These are phyloP conservation scores for Entophlyctis helioformis DNA, from an alignment of 192 early-diverging fungal species.

Conservation along the genomic window DNA sequence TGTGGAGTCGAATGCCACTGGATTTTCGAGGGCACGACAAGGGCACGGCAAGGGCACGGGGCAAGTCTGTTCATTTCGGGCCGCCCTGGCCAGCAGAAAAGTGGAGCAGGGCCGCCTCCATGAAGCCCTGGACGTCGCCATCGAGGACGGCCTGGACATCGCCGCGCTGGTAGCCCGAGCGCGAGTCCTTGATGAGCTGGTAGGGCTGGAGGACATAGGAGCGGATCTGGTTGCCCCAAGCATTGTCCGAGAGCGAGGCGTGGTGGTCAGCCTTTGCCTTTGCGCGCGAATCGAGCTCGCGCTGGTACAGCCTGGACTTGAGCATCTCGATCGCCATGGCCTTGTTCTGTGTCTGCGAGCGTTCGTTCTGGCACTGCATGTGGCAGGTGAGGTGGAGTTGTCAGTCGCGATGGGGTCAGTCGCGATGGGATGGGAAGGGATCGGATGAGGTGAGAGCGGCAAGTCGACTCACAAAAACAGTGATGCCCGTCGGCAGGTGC, in stretches of 20 bases:
- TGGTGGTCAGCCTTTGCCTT: constrained; percentile 24
- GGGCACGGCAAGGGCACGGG: too few species aligned
- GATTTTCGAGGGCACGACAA: too few species aligned
- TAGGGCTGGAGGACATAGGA: constrained; percentile 51
- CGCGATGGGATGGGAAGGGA: too few species aligned
- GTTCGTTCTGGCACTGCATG: constrained; percentile 61
- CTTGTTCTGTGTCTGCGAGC: constrained; percentile 89
- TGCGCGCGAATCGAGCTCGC: constrained; percentile 29
- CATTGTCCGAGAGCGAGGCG: constrained; percentile 20
- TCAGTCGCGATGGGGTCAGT: neutral
- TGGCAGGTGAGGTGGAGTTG: neutral
- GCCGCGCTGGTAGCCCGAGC: constrained; percentile 29
- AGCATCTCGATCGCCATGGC: constrained; percentile 78
- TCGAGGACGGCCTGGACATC: constrained; percentile 35
- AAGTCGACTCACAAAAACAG: constrained; percentile 44
- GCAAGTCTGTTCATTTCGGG: too few species aligned
- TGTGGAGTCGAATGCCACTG: too few species aligned
- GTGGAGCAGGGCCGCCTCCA: too few species aligned
- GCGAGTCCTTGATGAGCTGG: constrained; percentile 47
- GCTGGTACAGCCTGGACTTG: constrained; percentile 51
- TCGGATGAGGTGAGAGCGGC: neutral
- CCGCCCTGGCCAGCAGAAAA: too few species aligned
- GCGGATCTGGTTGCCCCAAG: constrained; percentile 49
- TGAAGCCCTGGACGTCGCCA: constrained; percentile 35
- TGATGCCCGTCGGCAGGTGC: constrained; percentile 83